Evolutionary conservation across 768 basidiomycete genomes (phyloP).

Genomic region (Sutorius australiensis): DNA sequence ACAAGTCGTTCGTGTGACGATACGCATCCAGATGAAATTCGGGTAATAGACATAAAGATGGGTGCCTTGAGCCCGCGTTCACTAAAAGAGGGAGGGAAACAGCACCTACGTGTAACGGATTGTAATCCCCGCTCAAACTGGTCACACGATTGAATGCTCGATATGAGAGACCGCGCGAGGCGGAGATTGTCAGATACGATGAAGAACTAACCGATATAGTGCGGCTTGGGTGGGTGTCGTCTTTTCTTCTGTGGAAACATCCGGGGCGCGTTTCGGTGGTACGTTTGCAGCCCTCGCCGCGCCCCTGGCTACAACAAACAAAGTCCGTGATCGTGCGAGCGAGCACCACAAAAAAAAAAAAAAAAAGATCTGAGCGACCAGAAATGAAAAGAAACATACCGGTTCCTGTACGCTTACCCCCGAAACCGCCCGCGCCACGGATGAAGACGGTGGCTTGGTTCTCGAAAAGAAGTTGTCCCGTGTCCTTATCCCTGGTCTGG

Average conservation of each 20-base stretch:
- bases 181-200: background rate
- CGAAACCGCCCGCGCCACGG: slow-evolving; percentile 94
- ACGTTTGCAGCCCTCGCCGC: slow-evolving; percentile 78
- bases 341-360: no score
- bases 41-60: background rate
- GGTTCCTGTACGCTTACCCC: slow-evolving; percentile 79
- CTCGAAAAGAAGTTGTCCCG: slow-evolving; percentile 82
- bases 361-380: slow-evolving; percentile 1
- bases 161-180: slow-evolving; percentile 5
- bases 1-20: background rate
- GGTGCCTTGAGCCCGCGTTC: slow-evolving; percentile 1
- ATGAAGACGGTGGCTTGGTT: slow-evolving; percentile 91
- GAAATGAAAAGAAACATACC: slow-evolving; percentile 44
- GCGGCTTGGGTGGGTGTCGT: slow-evolving; percentile 82
- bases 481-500: slow-evolving; percentile 74
- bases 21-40: background rate
- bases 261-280: slow-evolving; percentile 79
- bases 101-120: slow-evolving; percentile 75
- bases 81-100: background rate
- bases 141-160: background rate
- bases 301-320: slow-evolving; percentile 66
- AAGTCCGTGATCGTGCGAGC: background rate
- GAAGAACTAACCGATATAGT: slow-evolving; percentile 70
- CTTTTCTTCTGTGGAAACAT: slow-evolving; percentile 85
- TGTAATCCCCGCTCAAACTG: slow-evolving; percentile 86